Conservation (phyloP, 78 protist species). For the Mastigamoeba balamuthi region DNA sequence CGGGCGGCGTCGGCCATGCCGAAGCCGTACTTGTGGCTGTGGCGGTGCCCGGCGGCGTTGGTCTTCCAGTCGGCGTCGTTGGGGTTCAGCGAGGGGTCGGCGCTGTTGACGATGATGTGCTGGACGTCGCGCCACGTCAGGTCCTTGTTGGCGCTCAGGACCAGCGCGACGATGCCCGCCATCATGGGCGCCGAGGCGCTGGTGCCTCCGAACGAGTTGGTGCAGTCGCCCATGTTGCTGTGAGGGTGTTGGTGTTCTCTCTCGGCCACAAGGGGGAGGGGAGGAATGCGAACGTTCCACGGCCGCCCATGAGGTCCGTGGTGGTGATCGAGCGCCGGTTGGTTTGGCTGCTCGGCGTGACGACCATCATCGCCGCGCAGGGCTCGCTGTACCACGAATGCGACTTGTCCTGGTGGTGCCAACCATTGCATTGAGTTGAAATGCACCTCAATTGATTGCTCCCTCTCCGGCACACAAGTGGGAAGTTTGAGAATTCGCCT, state of each 20-base stretch:
- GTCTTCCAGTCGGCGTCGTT: not conserved
- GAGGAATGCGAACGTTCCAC: not conserved
- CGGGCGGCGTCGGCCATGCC: not conserved
- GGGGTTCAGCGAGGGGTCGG: not conserved
- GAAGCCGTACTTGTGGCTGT: conserved; percentile 11
- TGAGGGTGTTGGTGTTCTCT: no score
- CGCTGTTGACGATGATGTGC: not conserved
- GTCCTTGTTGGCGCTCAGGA: not conserved
- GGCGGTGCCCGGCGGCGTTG: conserved; percentile 1
- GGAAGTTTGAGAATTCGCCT: no score
- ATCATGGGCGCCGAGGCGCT: conserved; percentile 23
- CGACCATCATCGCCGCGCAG: not conserved
- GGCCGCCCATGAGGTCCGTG: conserved; percentile 1
- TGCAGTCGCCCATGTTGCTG: no score
- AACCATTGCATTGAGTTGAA: no score
- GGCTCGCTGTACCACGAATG: conserved; percentile 3
- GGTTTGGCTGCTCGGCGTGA: not conserved
- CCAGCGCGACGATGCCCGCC: conserved; percentile 19
- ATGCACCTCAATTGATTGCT: no score
- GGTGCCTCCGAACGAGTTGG: conserved; percentile 8
- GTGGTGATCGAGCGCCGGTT: not conserved
- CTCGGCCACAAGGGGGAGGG: no score
- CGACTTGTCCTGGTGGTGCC: no score
- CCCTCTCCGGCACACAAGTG: no score
- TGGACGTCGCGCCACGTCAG: conserved; percentile 29